Percentiles rank a stretch among this genome's conserved stretches.
phyloP scores from a whole-genome alignment of 2,329 filamentous ascomycete genomes.

The Helotiales sp. region DNA sequence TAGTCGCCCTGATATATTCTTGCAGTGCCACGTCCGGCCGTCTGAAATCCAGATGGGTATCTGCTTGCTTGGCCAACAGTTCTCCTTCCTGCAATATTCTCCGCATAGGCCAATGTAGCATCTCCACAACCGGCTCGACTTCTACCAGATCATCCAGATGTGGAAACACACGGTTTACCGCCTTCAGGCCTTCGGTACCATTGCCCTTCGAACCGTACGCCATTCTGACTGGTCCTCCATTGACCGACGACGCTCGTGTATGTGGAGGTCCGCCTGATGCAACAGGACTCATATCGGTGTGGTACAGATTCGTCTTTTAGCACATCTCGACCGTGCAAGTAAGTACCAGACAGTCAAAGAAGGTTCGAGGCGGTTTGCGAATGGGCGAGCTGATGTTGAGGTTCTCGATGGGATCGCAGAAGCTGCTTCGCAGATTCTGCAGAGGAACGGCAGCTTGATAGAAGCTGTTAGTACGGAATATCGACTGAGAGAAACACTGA shows the following conservation, averaged over 20 bases:
- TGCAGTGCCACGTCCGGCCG: slow-evolving; percentile 77
- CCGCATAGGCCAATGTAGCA: slow-evolving; percentile 51
- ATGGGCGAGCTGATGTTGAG: background rate
- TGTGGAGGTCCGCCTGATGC: slow-evolving; percentile 34
- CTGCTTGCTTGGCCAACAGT: slow-evolving; percentile 61
- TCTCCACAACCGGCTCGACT: slow-evolving; percentile 42
- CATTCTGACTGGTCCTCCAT: slow-evolving; percentile 35
- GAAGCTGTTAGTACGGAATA: background rate
- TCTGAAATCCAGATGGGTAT: slow-evolving; percentile 65
- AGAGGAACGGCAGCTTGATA: background rate
- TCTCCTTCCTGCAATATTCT: slow-evolving; percentile 60
- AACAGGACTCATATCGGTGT: slow-evolving; percentile 40
- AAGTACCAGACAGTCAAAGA: background rate
- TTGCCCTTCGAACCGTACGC: slow-evolving; percentile 26
- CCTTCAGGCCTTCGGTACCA: slow-evolving; percentile 30
- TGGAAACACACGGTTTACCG: slow-evolving; percentile 42
- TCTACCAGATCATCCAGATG: slow-evolving; percentile 52
- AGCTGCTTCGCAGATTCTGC: background rate
- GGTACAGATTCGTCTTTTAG: background rate
- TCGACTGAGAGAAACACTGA: background rate
- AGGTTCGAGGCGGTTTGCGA: background rate
- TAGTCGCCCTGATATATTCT: slow-evolving; percentile 82
- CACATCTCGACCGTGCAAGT: background rate
- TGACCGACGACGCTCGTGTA: slow-evolving; percentile 33
- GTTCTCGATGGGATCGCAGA: background rate